Conservation (phyloP, 768 basidiomycete genomes). For the Lactarius hengduanensis region DNA sequence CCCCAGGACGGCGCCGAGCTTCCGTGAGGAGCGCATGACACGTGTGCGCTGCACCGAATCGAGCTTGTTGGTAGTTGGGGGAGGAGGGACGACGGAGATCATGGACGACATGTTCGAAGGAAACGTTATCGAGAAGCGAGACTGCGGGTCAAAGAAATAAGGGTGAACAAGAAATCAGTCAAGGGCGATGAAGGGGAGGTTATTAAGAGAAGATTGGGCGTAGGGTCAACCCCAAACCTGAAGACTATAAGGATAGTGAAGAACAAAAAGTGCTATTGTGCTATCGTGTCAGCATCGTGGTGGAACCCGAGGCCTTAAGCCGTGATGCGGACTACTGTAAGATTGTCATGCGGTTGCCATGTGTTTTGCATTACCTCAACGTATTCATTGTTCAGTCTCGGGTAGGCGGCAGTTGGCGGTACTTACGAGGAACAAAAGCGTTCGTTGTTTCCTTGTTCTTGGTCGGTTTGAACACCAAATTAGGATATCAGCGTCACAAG, state of each 20-base stretch:
- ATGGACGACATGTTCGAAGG: constrained; percentile 5
- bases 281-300: not conserved
- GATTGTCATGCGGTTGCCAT: constrained; percentile 19
- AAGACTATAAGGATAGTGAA: constrained; percentile 1
- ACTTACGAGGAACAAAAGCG: constrained; percentile 13
- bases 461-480: not conserved
- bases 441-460: not conserved
- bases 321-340: not conserved
- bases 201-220: constrained; percentile 5
- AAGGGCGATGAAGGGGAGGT: not conserved
- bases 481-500: not conserved
- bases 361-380: not conserved
- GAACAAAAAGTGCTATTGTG: constrained; percentile 3
- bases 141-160: not conserved
- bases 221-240: not conserved
- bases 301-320: not conserved
- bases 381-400: constrained; percentile 2
- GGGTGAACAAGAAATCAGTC: not conserved
- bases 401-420: not conserved
- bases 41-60: constrained; percentile 26
- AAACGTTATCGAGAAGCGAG: not conserved
- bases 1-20: constrained; percentile 28
- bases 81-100: not conserved
- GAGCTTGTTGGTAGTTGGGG: constrained; percentile 25
- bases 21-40: constrained; percentile 28